These are phyloP conservation scores for Naganishia vaughanmartiniae DNA, from an alignment of 768 basidiomycete genomes.

Conservation along the genomic window DNA sequence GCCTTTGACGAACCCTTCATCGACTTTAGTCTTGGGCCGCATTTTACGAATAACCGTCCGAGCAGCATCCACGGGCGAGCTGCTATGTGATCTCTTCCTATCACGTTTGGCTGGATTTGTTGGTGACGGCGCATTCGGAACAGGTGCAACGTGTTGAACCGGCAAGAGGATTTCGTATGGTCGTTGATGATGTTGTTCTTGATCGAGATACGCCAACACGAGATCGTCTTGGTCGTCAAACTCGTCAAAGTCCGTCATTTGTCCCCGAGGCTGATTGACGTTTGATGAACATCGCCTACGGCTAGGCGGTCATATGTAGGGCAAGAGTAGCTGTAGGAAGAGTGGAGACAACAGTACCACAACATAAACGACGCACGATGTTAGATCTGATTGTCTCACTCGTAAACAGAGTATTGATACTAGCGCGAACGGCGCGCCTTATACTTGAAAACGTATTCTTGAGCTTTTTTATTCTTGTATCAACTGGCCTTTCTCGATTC, in stretches of 20 bases:
- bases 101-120: neutral
- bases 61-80: neutral
- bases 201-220: conserved; percentile 14
- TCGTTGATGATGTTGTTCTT: conserved; percentile 4
- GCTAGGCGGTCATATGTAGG: too few species aligned
- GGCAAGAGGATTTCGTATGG: neutral
- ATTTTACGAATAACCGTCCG: neutral
- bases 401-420: too few species aligned
- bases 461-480: too few species aligned
- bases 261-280: neutral
- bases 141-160: neutral
- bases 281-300: neutral
- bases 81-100: neutral
- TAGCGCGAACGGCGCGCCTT: too few species aligned
- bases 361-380: too few species aligned
- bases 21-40: neutral
- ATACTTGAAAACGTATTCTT: too few species aligned
- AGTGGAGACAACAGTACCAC: too few species aligned
- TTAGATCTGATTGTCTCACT: too few species aligned
- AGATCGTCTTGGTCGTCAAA: conserved; percentile 17
- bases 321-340: too few species aligned
- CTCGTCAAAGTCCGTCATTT: conserved; percentile 10
- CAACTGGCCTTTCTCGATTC: too few species aligned
- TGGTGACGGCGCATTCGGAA: neutral
- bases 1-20: neutral